These are phyloP conservation scores for Astragalus membranaceus DNA, from an alignment of 306 rosid species.

Conservation along the genomic window DNA sequence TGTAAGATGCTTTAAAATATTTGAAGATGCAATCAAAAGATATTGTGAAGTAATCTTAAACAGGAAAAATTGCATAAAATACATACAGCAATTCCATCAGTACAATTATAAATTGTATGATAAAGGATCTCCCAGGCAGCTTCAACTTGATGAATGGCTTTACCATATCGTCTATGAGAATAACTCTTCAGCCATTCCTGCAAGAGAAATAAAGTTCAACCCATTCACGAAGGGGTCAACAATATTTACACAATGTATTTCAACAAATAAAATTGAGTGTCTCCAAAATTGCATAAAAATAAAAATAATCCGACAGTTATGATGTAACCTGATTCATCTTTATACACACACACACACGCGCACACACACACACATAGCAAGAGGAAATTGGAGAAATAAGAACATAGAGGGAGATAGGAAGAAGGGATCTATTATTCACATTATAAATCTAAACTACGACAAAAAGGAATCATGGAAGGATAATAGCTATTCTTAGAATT, in stretches of 20 bases:
- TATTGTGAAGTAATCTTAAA: background rate
- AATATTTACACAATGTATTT: background rate
- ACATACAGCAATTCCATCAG: conserved; percentile 86
- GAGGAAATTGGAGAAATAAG: too few relatives aligned
- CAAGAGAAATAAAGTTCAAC: conserved; percentile 16
- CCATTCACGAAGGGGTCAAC: background rate
- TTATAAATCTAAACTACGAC: too few relatives aligned
- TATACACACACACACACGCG: too few relatives aligned
- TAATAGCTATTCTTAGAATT: too few relatives aligned
- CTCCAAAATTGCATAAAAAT: background rate
- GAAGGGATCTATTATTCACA: too few relatives aligned
- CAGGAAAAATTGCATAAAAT: background rate
- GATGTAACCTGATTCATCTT: background rate
- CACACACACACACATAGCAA: too few relatives aligned
- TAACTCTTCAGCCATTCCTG: conserved; percentile 83
- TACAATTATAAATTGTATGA: conserved; percentile 81
- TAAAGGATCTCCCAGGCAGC: conserved; percentile 91
- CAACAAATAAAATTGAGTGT: background rate
- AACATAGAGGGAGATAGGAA: too few relatives aligned
- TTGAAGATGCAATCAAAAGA: background rate
- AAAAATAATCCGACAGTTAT: background rate
- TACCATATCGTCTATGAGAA: conserved; percentile 76
- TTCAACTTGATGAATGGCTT: conserved; percentile 56
- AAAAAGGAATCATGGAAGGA: too few relatives aligned
- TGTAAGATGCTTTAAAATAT: background rate